Percentiles rank a stretch among this genome's conserved stretches.
Evolutionary conservation across 768 basidiomycete genomes (phyloP).

Genomic region (Leucocoprinus leucothites): DNA sequence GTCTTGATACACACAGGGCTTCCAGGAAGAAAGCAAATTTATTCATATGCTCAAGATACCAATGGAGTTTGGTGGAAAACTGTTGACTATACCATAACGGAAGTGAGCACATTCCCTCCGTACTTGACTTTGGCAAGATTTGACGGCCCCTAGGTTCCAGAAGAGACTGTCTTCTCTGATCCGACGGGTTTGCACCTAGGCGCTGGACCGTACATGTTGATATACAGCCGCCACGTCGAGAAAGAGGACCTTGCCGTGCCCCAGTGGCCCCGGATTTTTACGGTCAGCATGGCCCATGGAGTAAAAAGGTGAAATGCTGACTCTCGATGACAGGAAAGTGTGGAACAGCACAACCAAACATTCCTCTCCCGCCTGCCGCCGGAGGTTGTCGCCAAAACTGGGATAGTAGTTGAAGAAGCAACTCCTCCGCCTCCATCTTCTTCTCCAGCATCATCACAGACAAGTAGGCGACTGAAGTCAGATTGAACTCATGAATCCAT

Average conservation of each 20-base stretch:
- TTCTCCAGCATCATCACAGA: not conserved
- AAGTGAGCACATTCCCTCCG: conserved; percentile 37
- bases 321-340: conserved; percentile 23
- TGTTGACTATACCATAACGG: conserved; percentile 63
- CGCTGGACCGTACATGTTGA: conserved; percentile 75
- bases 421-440: conserved; percentile 2
- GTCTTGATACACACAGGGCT: conserved; percentile 78
- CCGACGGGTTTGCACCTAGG: conserved; percentile 68
- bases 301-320: not conserved
- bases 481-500: not conserved
- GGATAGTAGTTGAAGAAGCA: conserved; percentile 7
- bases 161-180: conserved; percentile 67
- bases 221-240: conserved; percentile 53
- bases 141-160: conserved; percentile 52
- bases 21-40: conserved; percentile 73
- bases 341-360: conserved; percentile 32
- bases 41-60: conserved; percentile 68
- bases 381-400: conserved; percentile 27
- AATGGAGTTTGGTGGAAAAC: conserved; percentile 80
- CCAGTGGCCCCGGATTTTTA: conserved; percentile 34
- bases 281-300: conserved; percentile 22
- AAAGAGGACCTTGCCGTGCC: conserved; percentile 33
- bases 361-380: conserved; percentile 31
- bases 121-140: not conserved
- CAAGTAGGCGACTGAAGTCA: not conserved